Evolutionary conservation across 2,329 filamentous ascomycete genomes (phyloP).

Genomic region (Daldinia eschscholtzii): DNA sequence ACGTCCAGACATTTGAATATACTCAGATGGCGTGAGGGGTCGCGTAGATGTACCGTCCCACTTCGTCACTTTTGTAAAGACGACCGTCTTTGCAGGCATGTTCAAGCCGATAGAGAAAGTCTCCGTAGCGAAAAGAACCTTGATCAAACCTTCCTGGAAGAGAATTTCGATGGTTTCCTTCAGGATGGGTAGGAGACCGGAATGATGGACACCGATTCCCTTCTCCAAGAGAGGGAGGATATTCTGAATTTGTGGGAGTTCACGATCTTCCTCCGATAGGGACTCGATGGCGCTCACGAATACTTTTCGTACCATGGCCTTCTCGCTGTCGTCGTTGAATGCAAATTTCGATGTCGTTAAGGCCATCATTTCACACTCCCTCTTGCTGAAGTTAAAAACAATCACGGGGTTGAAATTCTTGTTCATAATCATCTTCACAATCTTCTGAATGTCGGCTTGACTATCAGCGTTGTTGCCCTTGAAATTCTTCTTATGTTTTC

Average conservation of each 20-base stretch:
- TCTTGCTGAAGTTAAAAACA: conserved; percentile 99
- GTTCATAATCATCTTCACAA: conserved; percentile 98
- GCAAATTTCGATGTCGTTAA: conserved; percentile 86
- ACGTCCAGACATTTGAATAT: conserved; percentile 98
- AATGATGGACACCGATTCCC: conserved; percentile 98
- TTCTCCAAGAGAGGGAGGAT: conserved; percentile 88
- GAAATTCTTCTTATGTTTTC: conserved; percentile 91
- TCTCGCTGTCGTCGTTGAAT: conserved; percentile 97
- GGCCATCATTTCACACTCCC: conserved; percentile 92
- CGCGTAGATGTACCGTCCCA: conserved; percentile 86
- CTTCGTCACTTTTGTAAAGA: conserved; percentile 97
- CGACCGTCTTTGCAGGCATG: conserved; percentile 99
- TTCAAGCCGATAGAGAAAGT: conserved; percentile 99
- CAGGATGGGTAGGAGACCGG: conserved; percentile 91
- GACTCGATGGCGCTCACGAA: conserved; percentile 94
- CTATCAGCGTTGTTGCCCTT: conserved; percentile 83
- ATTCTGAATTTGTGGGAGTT: conserved; percentile 89
- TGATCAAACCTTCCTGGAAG: conserved; percentile 98
- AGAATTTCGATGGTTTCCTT: conserved; percentile 99
- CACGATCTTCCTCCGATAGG: conserved; percentile 90
- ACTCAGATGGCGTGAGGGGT: conserved; percentile 93
- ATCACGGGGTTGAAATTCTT: conserved; percentile 98
- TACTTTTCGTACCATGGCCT: conserved; percentile 92
- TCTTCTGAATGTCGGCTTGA: conserved; percentile 91
- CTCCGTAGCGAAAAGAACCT: conserved; percentile 97